Conservation (phyloP, 805 yeast species). For the Huiozyma naganishii region DNA sequence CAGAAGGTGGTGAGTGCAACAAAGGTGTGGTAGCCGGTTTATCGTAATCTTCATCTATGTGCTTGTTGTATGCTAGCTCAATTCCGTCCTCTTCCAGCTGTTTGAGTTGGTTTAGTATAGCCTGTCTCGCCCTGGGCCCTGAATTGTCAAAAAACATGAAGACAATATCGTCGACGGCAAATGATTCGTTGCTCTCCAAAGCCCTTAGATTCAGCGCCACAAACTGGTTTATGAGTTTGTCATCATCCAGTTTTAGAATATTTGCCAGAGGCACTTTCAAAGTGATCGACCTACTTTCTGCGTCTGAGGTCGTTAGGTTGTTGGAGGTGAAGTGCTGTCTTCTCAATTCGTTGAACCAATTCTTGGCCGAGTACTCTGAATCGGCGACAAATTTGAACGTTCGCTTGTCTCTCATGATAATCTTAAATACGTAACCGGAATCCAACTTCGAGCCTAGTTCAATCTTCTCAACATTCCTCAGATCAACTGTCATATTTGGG, state of each 20-base stretch:
- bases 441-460: neutral
- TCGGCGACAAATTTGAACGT: slow-evolving; percentile 65
- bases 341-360: slow-evolving; percentile 69
- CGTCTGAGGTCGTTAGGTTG: slow-evolving; percentile 26
- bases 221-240: slow-evolving; percentile 44
- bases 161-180: slow-evolving; percentile 56
- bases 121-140: slow-evolving; percentile 30
- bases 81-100: slow-evolving; percentile 6
- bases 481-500: slow-evolving; percentile 66
- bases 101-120: slow-evolving; percentile 27
- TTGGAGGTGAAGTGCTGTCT: slow-evolving; percentile 68
- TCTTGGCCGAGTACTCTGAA: slow-evolving; percentile 56
- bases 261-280: slow-evolving; percentile 67
- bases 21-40: neutral
- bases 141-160: slow-evolving; percentile 54
- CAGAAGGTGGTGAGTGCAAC: neutral
- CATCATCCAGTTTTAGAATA: slow-evolving; percentile 49
- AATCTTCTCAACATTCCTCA: slow-evolving; percentile 50
- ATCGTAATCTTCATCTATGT: neutral
- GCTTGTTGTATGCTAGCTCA: slow-evolving; percentile 2
- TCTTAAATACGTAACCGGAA: slow-evolving; percentile 36
- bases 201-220: slow-evolving; percentile 52
- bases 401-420: slow-evolving; percentile 43
- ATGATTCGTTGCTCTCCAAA: slow-evolving; percentile 41
- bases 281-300: slow-evolving; percentile 55